Evolutionary conservation across 768 basidiomycete species (phyloP), one percentile per base, ranked within the genome.

Genomic region (Tricholoma hemisulphureum): DNA sequence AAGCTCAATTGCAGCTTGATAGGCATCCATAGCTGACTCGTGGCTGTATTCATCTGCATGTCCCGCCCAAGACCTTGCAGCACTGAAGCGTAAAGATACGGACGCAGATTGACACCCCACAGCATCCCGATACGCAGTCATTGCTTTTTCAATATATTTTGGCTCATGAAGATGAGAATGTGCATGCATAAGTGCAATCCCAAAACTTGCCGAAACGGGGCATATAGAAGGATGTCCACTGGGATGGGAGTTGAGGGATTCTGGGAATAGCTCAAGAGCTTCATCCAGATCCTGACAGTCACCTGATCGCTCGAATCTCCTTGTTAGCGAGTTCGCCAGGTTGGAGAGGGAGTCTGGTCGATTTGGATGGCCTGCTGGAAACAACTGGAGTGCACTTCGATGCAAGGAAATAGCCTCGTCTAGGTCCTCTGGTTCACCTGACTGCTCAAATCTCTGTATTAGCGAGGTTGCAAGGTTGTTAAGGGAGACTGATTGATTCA

Each of bases 391-490:
- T 4, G 56, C 60, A 26, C 53, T 46, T 18, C 52, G 35, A 37
- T 48, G 50, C 34, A 51, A n/a, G 31, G 37, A 7, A 24, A 67
- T 53, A 6, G 59, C 73, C 16, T 69, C 58, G 39, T 75, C 64
- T 24, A 74, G 63, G 48, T 75, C 73, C 14, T 61, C 60, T 3
- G 62, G 60, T 49, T 65, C 46, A 6, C 55, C 58, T 10, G 55
- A 57, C 2, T 62, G 54, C 24, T 67, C 63, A 49, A 74, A 75
- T 18, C 65, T 71, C 51, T 61, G 56, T 8, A 61, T 31, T 11
- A 73, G 62, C 6, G 66, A 64, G 43, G 63, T 61, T 2, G 69
- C 73, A 29, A 73, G 60, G 54, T 73, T 71, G 16, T 53, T 62
- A 28, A 65, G 62, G n/a, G 51, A 41, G 28, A 28, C 59, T 24